These are phyloP conservation scores for Capsella rubella DNA, from an alignment of 441 rosid genomes.

Conservation along the genomic window DNA sequence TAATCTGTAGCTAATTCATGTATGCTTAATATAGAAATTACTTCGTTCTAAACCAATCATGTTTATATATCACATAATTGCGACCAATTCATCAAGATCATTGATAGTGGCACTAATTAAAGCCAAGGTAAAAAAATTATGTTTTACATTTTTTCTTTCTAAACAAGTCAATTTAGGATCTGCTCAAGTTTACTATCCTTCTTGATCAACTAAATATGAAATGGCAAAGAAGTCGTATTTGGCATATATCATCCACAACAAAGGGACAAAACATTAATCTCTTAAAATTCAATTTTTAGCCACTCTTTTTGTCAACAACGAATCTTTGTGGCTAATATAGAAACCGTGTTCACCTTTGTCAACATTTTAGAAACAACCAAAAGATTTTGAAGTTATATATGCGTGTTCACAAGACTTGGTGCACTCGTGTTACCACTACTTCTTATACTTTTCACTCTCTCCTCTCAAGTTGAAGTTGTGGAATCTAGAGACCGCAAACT, in stretches of 20 bases:
- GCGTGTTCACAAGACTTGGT: conserved; percentile 1
- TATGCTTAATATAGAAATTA: too few relatives aligned
- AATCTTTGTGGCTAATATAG: neutral
- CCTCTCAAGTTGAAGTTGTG: conserved; percentile 31
- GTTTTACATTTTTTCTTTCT: too few relatives aligned
- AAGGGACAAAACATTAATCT: conserved; percentile 29
- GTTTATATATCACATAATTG: too few relatives aligned
- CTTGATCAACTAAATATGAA: conserved; percentile 2
- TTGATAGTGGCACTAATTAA: too few relatives aligned
- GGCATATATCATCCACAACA: conserved; percentile 1
- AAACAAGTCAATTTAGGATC: neutral
- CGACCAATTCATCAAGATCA: too few relatives aligned
- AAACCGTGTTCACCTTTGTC: conserved; percentile 23
- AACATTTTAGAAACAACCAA: neutral
- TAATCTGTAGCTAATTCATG: too few relatives aligned
- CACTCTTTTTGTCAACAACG: conserved; percentile 16
- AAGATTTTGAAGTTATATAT: neutral
- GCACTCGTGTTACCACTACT: conserved; percentile 32
- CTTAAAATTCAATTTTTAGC: conserved; percentile 1
- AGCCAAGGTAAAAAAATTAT: too few relatives aligned
- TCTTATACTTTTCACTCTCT: conserved; percentile 24
- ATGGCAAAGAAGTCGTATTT: conserved; percentile 18
- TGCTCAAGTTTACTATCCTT: neutral
- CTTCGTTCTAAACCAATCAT: too few relatives aligned
- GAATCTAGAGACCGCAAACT: conserved; percentile 24